Conservation (phyloP, 768 basidiomycete species). For the Leccinellum luteum region DNA sequence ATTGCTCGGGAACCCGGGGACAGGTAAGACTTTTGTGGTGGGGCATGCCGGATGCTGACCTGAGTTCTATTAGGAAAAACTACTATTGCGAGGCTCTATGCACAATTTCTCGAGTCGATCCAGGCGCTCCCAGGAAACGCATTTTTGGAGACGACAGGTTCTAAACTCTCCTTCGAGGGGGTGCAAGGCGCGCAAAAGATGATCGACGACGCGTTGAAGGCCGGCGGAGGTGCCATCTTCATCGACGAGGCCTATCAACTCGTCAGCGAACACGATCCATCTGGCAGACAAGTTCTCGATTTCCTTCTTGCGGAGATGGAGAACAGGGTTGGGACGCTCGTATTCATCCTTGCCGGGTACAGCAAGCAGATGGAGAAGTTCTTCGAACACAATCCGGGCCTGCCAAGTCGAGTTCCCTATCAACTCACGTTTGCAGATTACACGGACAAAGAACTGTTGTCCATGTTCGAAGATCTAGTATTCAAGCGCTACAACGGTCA, state of each 20-base stretch:
- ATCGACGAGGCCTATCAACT: slow-evolving; percentile 77
- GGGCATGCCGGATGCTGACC: neutral
- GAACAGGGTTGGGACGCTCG: slow-evolving; percentile 59
- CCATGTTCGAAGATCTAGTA: slow-evolving; percentile 51
- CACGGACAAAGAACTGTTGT: slow-evolving; percentile 50
- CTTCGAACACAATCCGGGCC: slow-evolving; percentile 73
- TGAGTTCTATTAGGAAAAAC: slow-evolving; percentile 57
- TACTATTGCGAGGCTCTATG: slow-evolving; percentile 65
- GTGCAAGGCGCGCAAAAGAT: slow-evolving; percentile 50
- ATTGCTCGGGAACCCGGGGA: slow-evolving; percentile 71
- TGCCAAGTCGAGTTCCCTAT: slow-evolving; percentile 65
- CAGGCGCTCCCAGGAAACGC: slow-evolving; percentile 49
- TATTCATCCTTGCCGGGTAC: slow-evolving; percentile 75
- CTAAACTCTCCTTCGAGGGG: slow-evolving; percentile 57
- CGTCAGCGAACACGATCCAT: slow-evolving; percentile 43
- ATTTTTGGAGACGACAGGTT: slow-evolving; percentile 65
- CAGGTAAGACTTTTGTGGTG: slow-evolving; percentile 43
- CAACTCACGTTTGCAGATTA: slow-evolving; percentile 62
- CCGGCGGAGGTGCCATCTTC: slow-evolving; percentile 66
- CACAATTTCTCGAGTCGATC: slow-evolving; percentile 58
- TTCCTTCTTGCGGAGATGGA: slow-evolving; percentile 77
- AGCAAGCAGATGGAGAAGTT: slow-evolving; percentile 73
- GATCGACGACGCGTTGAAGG: slow-evolving; percentile 48
- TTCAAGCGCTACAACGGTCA: slow-evolving; percentile 43
- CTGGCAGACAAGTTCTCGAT: slow-evolving; percentile 61